A percentile compares a stretch with the other conserved stretches of the same genome.
Evolutionary conservation across 306 rosid genomes (phyloP).

Genomic region (Quercus bicolor): DNA sequence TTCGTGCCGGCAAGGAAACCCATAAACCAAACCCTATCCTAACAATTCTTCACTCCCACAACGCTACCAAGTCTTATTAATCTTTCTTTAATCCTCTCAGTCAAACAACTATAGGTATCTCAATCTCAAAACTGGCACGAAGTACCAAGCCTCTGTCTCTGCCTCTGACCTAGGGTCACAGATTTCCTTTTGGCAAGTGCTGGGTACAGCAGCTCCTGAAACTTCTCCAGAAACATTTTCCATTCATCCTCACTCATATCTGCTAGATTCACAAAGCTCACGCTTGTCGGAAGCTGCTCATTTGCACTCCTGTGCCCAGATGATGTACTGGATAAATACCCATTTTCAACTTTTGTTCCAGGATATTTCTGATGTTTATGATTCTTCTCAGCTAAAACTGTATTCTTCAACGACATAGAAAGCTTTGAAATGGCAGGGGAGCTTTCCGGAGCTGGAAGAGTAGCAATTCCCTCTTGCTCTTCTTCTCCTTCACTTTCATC

Average conservation of each 20-base stretch:
- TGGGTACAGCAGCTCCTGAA: conserved; percentile 67
- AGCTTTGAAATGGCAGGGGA: conserved; percentile 47
- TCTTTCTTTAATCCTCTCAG: conserved; percentile 35
- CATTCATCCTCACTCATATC: conserved; percentile 83
- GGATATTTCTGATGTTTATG: conserved; percentile 35
- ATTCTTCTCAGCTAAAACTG: conserved; percentile 54
- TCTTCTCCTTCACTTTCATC: conserved; percentile 56
- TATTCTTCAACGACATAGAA: conserved; percentile 59
- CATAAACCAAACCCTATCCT: conserved; percentile 39
- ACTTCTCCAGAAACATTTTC: conserved; percentile 69
- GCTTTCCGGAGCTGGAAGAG: conserved; percentile 28
- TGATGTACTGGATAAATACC: conserved; percentile 52
- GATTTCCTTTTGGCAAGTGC: conserved; percentile 75
- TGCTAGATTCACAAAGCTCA: conserved; percentile 72
- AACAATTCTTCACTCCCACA: conserved; percentile 42
- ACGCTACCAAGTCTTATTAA: conserved; percentile 40
- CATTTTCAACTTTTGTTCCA: conserved; percentile 53
- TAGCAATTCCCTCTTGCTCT: conserved; percentile 27
- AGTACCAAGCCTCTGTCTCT: conserved; percentile 95
- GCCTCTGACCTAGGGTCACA: conserved; percentile 71
- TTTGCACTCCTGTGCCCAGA: conserved; percentile 85
- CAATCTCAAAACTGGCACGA: conserved; percentile 95
- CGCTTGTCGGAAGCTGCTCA: conserved; percentile 89
- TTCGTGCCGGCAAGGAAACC: conserved; percentile 29
- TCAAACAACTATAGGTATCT: conserved; percentile 25